These are phyloP conservation scores for Puccinia coronata DNA, from an alignment of 1,284 basidiomycete genomes.

Conservation along the genomic window DNA sequence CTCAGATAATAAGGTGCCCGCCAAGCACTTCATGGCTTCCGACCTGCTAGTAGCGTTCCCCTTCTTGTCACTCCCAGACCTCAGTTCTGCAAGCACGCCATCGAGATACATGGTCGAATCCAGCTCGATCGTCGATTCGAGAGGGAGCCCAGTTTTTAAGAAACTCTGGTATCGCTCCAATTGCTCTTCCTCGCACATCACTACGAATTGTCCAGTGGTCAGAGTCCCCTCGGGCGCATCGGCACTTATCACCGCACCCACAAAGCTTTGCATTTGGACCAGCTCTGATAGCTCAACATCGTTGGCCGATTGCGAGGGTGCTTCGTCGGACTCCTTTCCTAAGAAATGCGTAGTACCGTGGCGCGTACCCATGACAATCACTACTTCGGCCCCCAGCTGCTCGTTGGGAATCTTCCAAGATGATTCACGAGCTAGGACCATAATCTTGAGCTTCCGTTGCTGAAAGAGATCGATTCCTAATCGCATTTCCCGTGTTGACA, in stretches of 20 bases:
- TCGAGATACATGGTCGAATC: background rate
- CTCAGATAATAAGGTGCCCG: slow-evolving; percentile 16
- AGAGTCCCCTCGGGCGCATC: slow-evolving; percentile 42
- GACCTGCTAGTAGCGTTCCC: background rate
- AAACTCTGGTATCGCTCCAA: slow-evolving; percentile 53
- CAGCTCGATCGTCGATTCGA: slow-evolving; percentile 54
- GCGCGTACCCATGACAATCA: slow-evolving; percentile 91
- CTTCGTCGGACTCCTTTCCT: slow-evolving; percentile 11
- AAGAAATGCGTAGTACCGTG: slow-evolving; percentile 58
- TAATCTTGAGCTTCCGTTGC: slow-evolving; percentile 75
- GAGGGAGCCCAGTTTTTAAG: slow-evolving; percentile 54
- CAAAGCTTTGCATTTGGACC: slow-evolving; percentile 55
- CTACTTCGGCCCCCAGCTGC: slow-evolving; percentile 74
- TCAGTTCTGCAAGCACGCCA: background rate
- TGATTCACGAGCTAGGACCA: slow-evolving; percentile 78
- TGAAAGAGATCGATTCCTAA: slow-evolving; percentile 80
- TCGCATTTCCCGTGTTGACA: slow-evolving; percentile 71
- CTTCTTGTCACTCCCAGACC: background rate
- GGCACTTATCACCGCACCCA: slow-evolving; percentile 3
- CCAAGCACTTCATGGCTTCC: slow-evolving; percentile 34
- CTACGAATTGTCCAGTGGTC: slow-evolving; percentile 54
- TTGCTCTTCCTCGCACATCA: slow-evolving; percentile 57
- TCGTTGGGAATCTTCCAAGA: slow-evolving; percentile 70
- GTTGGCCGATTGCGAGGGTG: slow-evolving; percentile 53
- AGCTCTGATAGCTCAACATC: slow-evolving; percentile 53